These are phyloP conservation scores for Knoxia roxburghii DNA, from an alignment of 257 asterid species.

Conservation along the genomic window DNA sequence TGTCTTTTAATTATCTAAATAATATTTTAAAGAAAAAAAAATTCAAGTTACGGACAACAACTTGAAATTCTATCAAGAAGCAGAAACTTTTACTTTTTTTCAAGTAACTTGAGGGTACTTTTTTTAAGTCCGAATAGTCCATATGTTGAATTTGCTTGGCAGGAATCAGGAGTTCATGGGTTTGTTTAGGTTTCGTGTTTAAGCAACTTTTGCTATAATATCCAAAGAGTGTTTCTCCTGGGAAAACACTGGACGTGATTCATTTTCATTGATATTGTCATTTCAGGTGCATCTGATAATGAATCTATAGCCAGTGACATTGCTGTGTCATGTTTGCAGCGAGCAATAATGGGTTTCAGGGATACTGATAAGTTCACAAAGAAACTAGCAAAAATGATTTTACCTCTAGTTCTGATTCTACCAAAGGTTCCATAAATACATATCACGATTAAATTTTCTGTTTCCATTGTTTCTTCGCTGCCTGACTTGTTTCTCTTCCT, in stretches of 20 bases:
- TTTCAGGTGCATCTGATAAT: conserved; percentile 51
- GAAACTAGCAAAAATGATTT: conserved; percentile 46
- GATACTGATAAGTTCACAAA: conserved; percentile 41
- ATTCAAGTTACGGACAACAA: not conserved
- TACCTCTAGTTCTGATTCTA: conserved; percentile 61
- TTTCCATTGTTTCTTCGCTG: conserved; percentile 12
- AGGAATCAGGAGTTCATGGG: not conserved
- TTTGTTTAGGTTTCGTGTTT: not conserved
- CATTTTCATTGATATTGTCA: conserved; percentile 16
- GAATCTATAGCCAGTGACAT: conserved; percentile 33
- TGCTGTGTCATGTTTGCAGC: conserved; percentile 58
- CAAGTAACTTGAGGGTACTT: not conserved
- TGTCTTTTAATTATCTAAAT: too few relatives aligned
- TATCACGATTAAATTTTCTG: not conserved
- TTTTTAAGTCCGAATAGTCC: not conserved
- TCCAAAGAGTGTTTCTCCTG: not conserved
- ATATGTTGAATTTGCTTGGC: not conserved
- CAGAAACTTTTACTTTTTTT: not conserved
- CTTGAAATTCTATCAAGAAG: not conserved
- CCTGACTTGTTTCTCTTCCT: conserved; percentile 15
- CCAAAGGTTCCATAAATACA: conserved; percentile 55
- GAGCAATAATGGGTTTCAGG: conserved; percentile 45
- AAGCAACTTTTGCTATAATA: not conserved
- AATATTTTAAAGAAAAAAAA: not conserved
- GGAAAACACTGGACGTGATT: not conserved